Percentiles rank a stretch among this genome's conserved stretches.
Conservation (phyloP, 495 filamentous ascomycete species). For the Annulohypoxylon nitens region DNA sequence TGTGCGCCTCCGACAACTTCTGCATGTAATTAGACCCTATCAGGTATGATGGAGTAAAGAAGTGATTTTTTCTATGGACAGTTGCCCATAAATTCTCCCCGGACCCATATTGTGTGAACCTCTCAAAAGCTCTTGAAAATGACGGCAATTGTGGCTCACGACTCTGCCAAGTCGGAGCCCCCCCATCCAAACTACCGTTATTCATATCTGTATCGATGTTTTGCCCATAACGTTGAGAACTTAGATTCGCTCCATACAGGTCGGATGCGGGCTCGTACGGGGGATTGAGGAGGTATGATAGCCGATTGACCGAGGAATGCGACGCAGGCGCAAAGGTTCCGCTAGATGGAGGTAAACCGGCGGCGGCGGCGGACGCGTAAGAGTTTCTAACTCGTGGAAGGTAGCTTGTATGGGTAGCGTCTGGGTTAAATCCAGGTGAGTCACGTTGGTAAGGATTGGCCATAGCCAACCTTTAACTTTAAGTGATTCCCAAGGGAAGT, state of each 20-base stretch:
- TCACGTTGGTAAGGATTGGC: constrained; percentile 51
- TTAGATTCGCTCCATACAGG: constrained; percentile 55
- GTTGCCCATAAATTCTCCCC: constrained; percentile 46
- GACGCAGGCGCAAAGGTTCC: constrained; percentile 56
- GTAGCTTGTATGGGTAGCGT: constrained; percentile 47
- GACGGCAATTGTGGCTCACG: constrained; percentile 59
- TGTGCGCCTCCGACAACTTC: constrained; percentile 76
- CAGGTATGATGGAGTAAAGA: constrained; percentile 88
- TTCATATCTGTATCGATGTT: constrained; percentile 44
- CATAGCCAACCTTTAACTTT: constrained; percentile 40
- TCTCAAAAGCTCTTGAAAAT: constrained; percentile 73
- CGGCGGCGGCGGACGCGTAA: constrained; percentile 71
- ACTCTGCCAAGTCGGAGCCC: constrained; percentile 51
- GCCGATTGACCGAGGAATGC: constrained; percentile 62
- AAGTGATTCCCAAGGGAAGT: constrained; percentile 1
- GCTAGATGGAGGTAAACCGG: constrained; percentile 75
- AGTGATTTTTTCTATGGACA: constrained; percentile 53
- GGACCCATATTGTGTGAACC: constrained; percentile 55
- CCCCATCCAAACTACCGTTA: constrained; percentile 49
- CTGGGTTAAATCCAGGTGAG: constrained; percentile 48
- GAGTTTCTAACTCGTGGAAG: constrained; percentile 54
- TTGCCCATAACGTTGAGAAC: constrained; percentile 49
- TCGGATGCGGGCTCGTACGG: constrained; percentile 60
- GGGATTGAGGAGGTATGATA: constrained; percentile 73
- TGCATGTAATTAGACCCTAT: constrained; percentile 80